phyloP scores from a whole-genome alignment of 1,139 yeast genomes.

The Yamadazyma atlantica region DNA sequence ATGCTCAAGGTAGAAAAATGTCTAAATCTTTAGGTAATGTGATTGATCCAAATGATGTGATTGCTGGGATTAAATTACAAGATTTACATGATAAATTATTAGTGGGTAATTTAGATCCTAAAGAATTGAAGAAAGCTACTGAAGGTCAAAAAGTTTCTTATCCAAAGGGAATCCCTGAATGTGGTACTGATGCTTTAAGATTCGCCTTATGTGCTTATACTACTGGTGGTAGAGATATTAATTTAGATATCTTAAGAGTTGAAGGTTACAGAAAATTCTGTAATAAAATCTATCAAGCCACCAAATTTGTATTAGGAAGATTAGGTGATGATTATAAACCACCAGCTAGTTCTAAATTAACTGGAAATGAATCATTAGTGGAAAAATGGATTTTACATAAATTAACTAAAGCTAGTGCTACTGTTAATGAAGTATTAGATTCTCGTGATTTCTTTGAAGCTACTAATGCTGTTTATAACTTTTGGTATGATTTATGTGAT shows the following conservation, averaged over 20 bases:
- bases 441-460: conserved; percentile 87
- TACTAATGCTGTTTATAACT: conserved; percentile 83
- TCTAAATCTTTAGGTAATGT: conserved; percentile 97
- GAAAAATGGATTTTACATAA: conserved; percentile 96
- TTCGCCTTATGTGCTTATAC: conserved; percentile 98
- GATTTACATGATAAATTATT: conserved; percentile 75
- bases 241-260: conserved; percentile 92
- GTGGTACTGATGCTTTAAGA: conserved; percentile 98
- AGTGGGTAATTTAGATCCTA: conserved; percentile 85
- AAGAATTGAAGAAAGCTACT: conserved; percentile 83
- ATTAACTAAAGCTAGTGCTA: conserved; percentile 67
- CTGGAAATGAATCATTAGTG: conserved; percentile 87
- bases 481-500: conserved; percentile 97
- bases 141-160: conserved; percentile 86
- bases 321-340: conserved; percentile 87
- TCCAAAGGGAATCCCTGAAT: conserved; percentile 97
- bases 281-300: conserved; percentile 98
- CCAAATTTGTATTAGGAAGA: conserved; percentile 93
- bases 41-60: conserved; percentile 92
- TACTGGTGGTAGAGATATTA: conserved; percentile 98
- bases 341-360: conserved; percentile 56
- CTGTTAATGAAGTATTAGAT: conserved; percentile 67
- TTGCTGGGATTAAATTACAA: conserved; percentile 79
- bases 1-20: conserved; percentile 99
- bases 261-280: conserved; percentile 99